Base-by-base conservation (phyloP, 164 flowering plant genomes). In the Buxus sempervirens region DNA sequence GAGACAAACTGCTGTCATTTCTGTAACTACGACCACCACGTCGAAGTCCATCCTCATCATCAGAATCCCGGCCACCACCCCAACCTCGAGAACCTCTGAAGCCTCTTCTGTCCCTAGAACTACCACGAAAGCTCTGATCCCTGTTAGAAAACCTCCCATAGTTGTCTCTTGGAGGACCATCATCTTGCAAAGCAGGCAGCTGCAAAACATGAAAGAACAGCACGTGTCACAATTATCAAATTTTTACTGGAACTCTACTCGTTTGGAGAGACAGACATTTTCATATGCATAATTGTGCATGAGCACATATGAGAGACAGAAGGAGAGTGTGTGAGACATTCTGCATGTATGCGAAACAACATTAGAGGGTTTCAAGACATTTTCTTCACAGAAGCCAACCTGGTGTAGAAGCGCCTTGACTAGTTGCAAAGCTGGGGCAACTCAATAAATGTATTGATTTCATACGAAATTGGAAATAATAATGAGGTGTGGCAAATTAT, bases 171-270 rank as follows among this genome's bases (percentile, higher is more conserved):
- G 91, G 54, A 49, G 96, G 98, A 23, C 91, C 96, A 81, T 95
- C 97, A 74, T 95, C 98, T 85, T 91, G 97, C 84, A 95, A 73
- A n/a, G 94, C 68, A 67, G 98, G 98, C 82, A 95, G 79, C 98
- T 95, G 88, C 77, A 64, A 71, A 71, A 49, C 61, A 69, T 45
- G 48, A 36, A 13, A 41, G 16, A 63, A 24, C 0, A 42, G 60
- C 54, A 42, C 20, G 68, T 28, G 51, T n/a, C 54, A 24, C 56
- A 62, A 53, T 62, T 54, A 36, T 10, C 19, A 13, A 55, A 2
- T 51, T 54, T 58, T 23, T 25, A 32, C 24, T 6, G 49, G 49
- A 63, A 55, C 1, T 55, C 60, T 8, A 22, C 16, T 25, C 22
- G 60, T 26, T 32, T 7, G 3, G 7, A 32, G 38, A 7, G 38